phyloP scores from a whole-genome alignment of 2,329 filamentous ascomycete species.

The Scedosporium dehoogii region DNA sequence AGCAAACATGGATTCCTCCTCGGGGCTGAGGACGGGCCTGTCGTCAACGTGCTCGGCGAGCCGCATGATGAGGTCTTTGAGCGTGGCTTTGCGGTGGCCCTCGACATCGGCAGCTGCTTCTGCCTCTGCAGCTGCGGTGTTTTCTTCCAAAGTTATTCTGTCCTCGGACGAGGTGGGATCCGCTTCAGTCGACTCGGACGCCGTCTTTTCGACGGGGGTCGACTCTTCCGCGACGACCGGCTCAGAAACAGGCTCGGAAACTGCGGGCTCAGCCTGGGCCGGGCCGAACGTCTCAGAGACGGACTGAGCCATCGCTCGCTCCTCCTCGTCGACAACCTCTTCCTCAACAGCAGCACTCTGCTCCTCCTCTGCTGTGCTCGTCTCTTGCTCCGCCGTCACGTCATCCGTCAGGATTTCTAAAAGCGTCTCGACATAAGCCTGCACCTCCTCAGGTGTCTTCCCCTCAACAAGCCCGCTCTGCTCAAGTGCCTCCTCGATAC shows the following conservation, averaged over 20 bases:
- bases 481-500: constrained; percentile 43
- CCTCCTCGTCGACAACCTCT: constrained; percentile 5
- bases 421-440: constrained; percentile 38
- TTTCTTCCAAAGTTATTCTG: neutral
- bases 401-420: constrained; percentile 31
- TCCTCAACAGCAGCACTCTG: constrained; percentile 6
- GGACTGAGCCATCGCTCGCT: neutral
- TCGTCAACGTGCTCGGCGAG: constrained; percentile 37
- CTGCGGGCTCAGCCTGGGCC: neutral
- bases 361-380: constrained; percentile 2
- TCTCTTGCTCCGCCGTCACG: constrained; percentile 1
- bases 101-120: constrained; percentile 1
- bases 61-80: constrained; percentile 42
- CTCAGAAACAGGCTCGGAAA: neutral
- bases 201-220: too few relatives aligned
- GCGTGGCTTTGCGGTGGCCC: constrained; percentile 3
- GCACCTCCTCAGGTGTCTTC: constrained; percentile 33
- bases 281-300: neutral
- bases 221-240: neutral
- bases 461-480: constrained; percentile 41
- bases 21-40: constrained; percentile 10
- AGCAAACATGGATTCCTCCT: constrained; percentile 13
- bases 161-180: neutral
- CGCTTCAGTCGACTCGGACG: neutral
- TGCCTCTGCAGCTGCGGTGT: neutral